Conservation (phyloP, 164 flowering plant species). For the Stephania yunnanensis region DNA sequence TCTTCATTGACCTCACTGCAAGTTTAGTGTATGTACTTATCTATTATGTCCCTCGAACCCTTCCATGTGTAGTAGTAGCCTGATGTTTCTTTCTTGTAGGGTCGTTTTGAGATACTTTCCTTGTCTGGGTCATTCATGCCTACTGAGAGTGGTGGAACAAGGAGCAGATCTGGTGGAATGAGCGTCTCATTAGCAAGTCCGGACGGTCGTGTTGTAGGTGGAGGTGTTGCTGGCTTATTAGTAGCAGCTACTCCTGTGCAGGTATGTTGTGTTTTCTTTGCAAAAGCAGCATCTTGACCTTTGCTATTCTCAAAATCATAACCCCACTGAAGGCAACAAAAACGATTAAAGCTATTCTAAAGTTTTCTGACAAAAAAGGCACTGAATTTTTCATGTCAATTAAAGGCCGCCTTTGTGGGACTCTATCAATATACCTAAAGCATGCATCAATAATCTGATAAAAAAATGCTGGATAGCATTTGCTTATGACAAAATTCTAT, state of each 20-base stretch:
- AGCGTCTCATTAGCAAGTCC: slow-evolving; percentile 96
- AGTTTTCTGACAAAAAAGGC: not conserved
- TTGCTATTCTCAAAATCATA: not conserved
- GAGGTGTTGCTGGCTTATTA: slow-evolving; percentile 92
- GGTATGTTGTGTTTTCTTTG: slow-evolving; percentile 30
- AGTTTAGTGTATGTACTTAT: too few species aligned
- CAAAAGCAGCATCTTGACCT: not conserved
- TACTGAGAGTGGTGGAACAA: slow-evolving; percentile 74
- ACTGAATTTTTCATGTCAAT: not conserved
- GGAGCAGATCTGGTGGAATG: slow-evolving; percentile 97
- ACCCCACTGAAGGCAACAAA: not conserved
- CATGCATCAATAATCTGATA: not conserved
- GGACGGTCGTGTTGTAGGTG: slow-evolving; percentile 98
- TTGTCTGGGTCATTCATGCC: slow-evolving; percentile 96
- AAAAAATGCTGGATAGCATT: too few species aligned
- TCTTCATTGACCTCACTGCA: too few species aligned
- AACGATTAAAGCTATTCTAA: not conserved
- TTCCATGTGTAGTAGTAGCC: too few species aligned
- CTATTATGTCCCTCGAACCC: too few species aligned
- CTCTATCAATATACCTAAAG: not conserved
- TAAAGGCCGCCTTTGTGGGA: not conserved
- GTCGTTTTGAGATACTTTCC: slow-evolving; percentile 96
- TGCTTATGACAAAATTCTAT: too few species aligned
- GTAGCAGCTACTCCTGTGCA: slow-evolving; percentile 96
- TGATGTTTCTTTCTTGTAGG: slow-evolving; percentile 39